phyloP scores from a whole-genome alignment of 2,329 filamentous ascomycete genomes.

The Bipolaris cookei region DNA sequence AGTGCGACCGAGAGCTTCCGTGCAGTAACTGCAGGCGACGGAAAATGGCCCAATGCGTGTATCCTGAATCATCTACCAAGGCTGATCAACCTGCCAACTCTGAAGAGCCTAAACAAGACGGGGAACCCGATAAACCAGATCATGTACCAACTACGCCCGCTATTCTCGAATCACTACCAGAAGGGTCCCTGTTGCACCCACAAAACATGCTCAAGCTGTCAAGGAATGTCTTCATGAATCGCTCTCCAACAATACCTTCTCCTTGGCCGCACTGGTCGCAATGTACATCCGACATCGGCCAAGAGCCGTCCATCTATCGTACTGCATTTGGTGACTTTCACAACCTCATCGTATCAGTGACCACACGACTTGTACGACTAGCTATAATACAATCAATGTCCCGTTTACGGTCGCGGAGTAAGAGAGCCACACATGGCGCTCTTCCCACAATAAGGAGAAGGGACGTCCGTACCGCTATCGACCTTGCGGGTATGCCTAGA shows the following conservation, averaged over 20 bases:
- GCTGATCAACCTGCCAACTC: conserved; percentile 1
- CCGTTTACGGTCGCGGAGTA: conserved; percentile 62
- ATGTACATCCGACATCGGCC: conserved; percentile 30
- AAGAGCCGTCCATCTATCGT: conserved; percentile 71
- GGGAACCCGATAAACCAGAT: not conserved
- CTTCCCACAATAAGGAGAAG: conserved; percentile 50
- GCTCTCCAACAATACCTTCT: conserved; percentile 32
- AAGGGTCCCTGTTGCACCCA: conserved; percentile 41
- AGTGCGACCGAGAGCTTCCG: conserved; percentile 18
- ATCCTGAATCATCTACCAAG: conserved; percentile 10
- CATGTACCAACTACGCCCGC: not conserved
- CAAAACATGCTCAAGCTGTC: conserved; percentile 42
- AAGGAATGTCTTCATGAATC: conserved; percentile 47
- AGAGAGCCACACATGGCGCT: conserved; percentile 35
- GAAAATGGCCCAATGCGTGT: conserved; percentile 13
- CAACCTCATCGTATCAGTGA: conserved; percentile 69
- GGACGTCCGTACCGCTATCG: conserved; percentile 63
- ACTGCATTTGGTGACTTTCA: conserved; percentile 81
- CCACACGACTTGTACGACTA: conserved; percentile 72
- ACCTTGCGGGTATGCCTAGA: conserved; percentile 59
- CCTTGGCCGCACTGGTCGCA: conserved; percentile 45
- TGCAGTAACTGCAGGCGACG: conserved; percentile 19
- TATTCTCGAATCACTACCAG: conserved; percentile 41
- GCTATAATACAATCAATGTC: conserved; percentile 74
- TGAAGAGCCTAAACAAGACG: not conserved